phyloP scores from a whole-genome alignment of 257 asterid species.

The Plantago major region DNA sequence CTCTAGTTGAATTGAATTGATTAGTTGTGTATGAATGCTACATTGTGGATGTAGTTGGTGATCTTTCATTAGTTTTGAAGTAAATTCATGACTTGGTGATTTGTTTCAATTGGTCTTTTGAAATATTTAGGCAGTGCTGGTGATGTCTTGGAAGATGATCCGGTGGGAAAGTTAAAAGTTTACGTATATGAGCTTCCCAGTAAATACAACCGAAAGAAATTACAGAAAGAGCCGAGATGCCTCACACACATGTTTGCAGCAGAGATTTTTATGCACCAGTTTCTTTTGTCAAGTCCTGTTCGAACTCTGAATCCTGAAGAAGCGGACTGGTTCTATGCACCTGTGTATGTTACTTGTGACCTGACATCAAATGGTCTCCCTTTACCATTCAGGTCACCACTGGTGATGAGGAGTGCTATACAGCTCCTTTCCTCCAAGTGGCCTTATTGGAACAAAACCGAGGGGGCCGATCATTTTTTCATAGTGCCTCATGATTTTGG shows the following conservation, averaged over 20 bases:
- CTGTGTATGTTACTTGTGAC: constrained; percentile 80
- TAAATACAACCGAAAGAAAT: constrained; percentile 73
- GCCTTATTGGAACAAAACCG: constrained; percentile 93
- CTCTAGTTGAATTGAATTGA: too few species aligned
- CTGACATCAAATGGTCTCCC: constrained; percentile 91
- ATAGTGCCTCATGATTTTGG: constrained; percentile 88
- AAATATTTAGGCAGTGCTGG: constrained; percentile 79
- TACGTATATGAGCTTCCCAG: constrained; percentile 80
- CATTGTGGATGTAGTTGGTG: neutral
- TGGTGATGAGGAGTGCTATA: constrained; percentile 92
- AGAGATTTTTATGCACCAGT: constrained; percentile 84
- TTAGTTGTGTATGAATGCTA: too few species aligned
- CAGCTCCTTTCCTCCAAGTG: constrained; percentile 80
- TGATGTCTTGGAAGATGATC: constrained; percentile 90
- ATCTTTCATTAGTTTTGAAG: neutral
- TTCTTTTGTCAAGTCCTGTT: constrained; percentile 67
- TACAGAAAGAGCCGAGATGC: constrained; percentile 78
- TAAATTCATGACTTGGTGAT: constrained; percentile 6
- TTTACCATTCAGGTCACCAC: constrained; percentile 78
- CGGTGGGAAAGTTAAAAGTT: constrained; percentile 75
- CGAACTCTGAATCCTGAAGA: constrained; percentile 88
- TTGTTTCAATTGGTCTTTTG: constrained; percentile 6
- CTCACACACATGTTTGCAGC: constrained; percentile 96
- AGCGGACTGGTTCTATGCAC: constrained; percentile 92
- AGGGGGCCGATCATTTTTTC: constrained; percentile 95